These are phyloP conservation scores for Sporothrix phasma DNA, from an alignment of 2,329 filamentous ascomycete genomes.

Conservation along the genomic window DNA sequence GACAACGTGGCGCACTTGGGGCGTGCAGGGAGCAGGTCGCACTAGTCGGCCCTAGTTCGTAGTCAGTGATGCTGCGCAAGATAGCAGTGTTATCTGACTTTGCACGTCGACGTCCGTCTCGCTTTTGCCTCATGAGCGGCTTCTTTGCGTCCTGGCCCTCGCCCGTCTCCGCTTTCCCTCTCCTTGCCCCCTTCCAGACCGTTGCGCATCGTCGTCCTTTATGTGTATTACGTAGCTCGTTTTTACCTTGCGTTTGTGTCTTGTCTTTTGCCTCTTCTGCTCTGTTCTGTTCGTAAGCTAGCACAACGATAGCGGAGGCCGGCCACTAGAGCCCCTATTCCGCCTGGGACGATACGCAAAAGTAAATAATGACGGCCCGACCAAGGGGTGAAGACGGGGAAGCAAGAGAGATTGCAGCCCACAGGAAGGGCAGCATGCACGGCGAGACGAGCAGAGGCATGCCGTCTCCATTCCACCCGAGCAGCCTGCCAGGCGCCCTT, in stretches of 20 bases:
- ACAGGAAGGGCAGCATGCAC: background rate
- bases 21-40: background rate
- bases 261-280: background rate
- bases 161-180: conserved; percentile 9
- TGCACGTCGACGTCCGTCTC: background rate
- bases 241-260: background rate
- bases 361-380: conserved; percentile 7
- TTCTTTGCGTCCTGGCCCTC: conserved; percentile 5
- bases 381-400: conserved; percentile 3
- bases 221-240: background rate
- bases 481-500: background rate
- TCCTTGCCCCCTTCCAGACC: background rate
- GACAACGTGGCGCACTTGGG: background rate
- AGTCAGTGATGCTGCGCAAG: conserved; percentile 1
- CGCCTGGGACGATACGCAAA: background rate
- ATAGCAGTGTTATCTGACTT: conserved; percentile 1
- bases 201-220: background rate
- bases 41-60: background rate
- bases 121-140: conserved; percentile 4
- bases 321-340: background rate
- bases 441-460: background rate
- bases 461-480: conserved; percentile 9
- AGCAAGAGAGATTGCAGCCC: conserved; percentile 1
- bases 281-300: background rate
- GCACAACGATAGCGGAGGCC: background rate